phyloP scores from a whole-genome alignment of 2,329 filamentous ascomycete species.

The Gliomastix tumulicola region DNA sequence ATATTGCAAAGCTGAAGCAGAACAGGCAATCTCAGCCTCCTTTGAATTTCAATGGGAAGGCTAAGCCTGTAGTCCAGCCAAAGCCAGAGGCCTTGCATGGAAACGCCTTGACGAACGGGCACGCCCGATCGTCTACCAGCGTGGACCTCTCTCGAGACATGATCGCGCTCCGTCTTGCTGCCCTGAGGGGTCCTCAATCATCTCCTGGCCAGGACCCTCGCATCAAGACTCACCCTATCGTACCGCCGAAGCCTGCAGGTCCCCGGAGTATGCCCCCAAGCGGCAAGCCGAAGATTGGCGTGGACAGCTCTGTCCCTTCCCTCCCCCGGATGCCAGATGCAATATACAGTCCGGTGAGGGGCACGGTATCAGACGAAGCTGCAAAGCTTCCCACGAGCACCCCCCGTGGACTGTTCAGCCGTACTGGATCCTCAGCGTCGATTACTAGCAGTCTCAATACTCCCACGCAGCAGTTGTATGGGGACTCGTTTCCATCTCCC shows the following conservation, averaged over 20 bases:
- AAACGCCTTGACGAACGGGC: slow-evolving; percentile 35
- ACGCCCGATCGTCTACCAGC: slow-evolving; percentile 14
- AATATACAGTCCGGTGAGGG: slow-evolving; percentile 72
- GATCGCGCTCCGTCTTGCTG: slow-evolving; percentile 49
- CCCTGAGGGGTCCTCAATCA: slow-evolving; percentile 37
- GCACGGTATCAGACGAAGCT: slow-evolving; percentile 58
- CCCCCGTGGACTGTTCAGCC: slow-evolving; percentile 55
- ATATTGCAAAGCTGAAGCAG: slow-evolving; percentile 7
- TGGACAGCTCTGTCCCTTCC: slow-evolving; percentile 45
- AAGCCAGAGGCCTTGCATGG: slow-evolving; percentile 64
- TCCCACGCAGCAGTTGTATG: too few relatives aligned
- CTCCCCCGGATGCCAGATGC: slow-evolving; percentile 68
- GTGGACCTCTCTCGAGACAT: slow-evolving; percentile 16
- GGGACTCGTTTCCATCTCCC: too few relatives aligned
- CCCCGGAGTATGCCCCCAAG: slow-evolving; percentile 46
- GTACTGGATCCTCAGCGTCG: slow-evolving; percentile 47
- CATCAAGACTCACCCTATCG: slow-evolving; percentile 41
- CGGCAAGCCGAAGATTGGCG: slow-evolving; percentile 34
- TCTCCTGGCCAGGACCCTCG: slow-evolving; percentile 42
- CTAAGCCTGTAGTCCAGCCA: slow-evolving; percentile 48
- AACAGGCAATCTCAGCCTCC: too few relatives aligned
- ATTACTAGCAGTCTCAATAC: slow-evolving; percentile 16
- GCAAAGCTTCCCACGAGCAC: slow-evolving; percentile 60
- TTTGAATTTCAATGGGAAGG: too few relatives aligned
- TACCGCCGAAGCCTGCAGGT: slow-evolving; percentile 29